Base-by-base conservation (phyloP, 345 rosid genomes). In the Salix udensis region DNA sequence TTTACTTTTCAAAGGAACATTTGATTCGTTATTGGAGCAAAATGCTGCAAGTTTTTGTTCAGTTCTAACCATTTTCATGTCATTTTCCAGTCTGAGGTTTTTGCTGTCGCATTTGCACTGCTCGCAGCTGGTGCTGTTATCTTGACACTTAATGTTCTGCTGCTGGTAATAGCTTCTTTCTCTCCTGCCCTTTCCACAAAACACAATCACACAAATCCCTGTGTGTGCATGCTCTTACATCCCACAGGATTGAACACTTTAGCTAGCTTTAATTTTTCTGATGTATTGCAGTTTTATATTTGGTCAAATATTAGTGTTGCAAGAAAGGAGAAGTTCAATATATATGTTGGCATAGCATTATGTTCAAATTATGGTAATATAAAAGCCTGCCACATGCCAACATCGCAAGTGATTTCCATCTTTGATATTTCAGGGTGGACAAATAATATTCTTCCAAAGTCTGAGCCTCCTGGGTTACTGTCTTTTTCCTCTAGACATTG, bases 91-190 rank as follows among this genome's bases (percentile, higher is more conserved):
- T 93, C 98, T 6, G 97, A 96, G 85, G 97, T 96, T 55, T 96
- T 96, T 78, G 98, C 98, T 0, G 98, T 92, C 83, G 99, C 99
- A 78, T 94, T 96, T 84, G 99, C 98, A 19, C 85, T 96, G 65
- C 97, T 96, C 70, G 99, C 97, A 15, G 93, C 95, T 39, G 98
- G 99, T 36, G 99, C 97, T 70, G 89, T 96, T 42, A 92, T 96
- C 78, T 88, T 96, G 87, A 96, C 99, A 34, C 80, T 92, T 84
- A 96, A 93, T 70, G 99, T 93, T 75, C 88, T 93, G 70, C 91
- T 96, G 50, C 86, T 96, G 94, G 99, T 96, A 91, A 85, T 36
- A 3, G 2, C 42, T 30, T 50, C 61, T 76, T 61, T 65, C 76
- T 24, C 46, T 24, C 46, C 10, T 60, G 5, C 61, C 9, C 37